Base-by-base conservation (phyloP, 2,329 filamentous ascomycete species). In the Hypoxylon sp. region DNA sequence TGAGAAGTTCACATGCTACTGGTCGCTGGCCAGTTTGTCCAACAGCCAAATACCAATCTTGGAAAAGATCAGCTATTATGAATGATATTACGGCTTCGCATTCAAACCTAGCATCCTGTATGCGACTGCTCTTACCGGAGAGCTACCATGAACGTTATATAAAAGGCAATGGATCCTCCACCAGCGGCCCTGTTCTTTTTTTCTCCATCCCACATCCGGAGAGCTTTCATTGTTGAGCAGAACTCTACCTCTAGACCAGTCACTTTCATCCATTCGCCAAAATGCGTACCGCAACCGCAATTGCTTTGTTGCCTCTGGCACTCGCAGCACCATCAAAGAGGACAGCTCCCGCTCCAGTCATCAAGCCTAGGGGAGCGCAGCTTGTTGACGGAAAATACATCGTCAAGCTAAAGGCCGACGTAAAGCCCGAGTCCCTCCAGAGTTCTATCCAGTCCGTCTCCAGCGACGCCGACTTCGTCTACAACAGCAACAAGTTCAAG, bases 381-480 rank as follows among this genome's bases (percentile, higher is more conserved):
- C 61, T 79, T 23, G 68, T 80, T 50, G 71, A 78, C 34, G 77
- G 76, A 67, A 81, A 78, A 64, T 84, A 82, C 72, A 84, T 84
- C 60, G 71, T 84, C 65, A 83, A 81, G 37, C 74, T 84, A 53
- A 81, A 81, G 73, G 69, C 73, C 16, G 75, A 72, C 14, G 69
- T 78, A 23, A 64, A 70, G 3, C 50, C 71, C 11, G 61, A 69
- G 1, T 70, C 75, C 6, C 61, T 81, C 45, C 76, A 78, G 61
- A 65, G 78, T n/a, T 70, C 75, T 37, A 70, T 73, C 45, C 64
- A 63, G 46, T 53, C 71, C 29, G 63, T 75, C 45, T 45, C 73
- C 16, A 67, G 66, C 57, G 71, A 77, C 70, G 78, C 71, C 74
- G 79, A 71, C 71, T 73, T 75, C 59, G 70, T 69, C 29, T 76